A percentile compares a stretch with the other conserved stretches of the same genome.
Conservation (phyloP, 768 basidiomycete species). For the Artomyces pyxidatus region DNA sequence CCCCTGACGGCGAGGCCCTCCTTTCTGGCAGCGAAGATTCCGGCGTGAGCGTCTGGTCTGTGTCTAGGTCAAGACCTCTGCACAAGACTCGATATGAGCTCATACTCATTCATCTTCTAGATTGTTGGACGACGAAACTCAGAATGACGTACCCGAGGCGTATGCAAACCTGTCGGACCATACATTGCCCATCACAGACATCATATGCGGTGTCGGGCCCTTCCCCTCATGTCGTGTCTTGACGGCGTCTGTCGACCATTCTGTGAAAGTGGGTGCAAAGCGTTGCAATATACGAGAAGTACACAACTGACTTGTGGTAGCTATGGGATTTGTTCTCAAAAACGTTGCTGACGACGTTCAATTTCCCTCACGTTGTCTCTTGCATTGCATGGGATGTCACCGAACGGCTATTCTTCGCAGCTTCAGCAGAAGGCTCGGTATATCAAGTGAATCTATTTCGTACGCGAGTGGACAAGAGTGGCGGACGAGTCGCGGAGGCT, state of each 20-base stretch:
- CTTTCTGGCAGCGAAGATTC: conserved; percentile 90
- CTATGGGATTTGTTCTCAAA: conserved; percentile 75
- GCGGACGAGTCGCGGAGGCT: conserved; percentile 51
- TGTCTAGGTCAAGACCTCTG: conserved; percentile 58
- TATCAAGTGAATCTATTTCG: conserved; percentile 77
- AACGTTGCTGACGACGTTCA: conserved; percentile 76
- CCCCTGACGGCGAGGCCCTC: conserved; percentile 70
- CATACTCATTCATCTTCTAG: conserved; percentile 28
- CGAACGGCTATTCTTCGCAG: conserved; percentile 86
- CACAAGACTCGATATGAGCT: not conserved
- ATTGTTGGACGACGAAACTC: conserved; percentile 66
- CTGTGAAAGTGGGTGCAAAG: conserved; percentile 63
- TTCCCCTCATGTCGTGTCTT: conserved; percentile 74
- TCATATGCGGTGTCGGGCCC: conserved; percentile 69
- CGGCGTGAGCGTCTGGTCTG: conserved; percentile 80
- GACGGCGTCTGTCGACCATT: conserved; percentile 81
- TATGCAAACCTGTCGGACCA: conserved; percentile 84
- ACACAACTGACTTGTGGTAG: conserved; percentile 29
- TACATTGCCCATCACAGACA: conserved; percentile 80
- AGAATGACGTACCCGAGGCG: conserved; percentile 68
- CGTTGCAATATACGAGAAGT: not conserved
- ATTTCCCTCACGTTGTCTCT: conserved; percentile 71
- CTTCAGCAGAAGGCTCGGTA: conserved; percentile 65
- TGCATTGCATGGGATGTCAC: conserved; percentile 71
- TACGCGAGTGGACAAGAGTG: conserved; percentile 45